These are phyloP conservation scores for Oryza punctata DNA, from an alignment of 176 grass and related monocot genomes.

Conservation along the genomic window DNA sequence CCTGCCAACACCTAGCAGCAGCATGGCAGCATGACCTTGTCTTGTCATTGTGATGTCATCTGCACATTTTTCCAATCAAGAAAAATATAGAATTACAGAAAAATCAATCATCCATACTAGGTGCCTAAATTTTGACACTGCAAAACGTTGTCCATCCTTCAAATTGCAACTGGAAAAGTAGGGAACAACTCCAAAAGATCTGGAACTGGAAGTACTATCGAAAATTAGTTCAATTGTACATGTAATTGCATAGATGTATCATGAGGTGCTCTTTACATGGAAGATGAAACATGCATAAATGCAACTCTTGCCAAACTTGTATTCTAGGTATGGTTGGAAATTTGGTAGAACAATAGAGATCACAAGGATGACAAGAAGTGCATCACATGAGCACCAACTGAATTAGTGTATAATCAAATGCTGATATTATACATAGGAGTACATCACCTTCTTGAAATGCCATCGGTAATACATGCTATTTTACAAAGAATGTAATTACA, in stretches of 20 bases:
- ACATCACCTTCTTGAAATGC: conserved; percentile 14
- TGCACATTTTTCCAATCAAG: conserved; percentile 4
- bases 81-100: background rate
- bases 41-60: background rate
- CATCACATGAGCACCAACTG: background rate
- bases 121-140: background rate
- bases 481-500: conserved; percentile 29
- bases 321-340: background rate
- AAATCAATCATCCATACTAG: conserved; percentile 18
- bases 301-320: conserved; percentile 12
- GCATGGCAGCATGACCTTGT: background rate
- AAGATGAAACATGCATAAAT: background rate
- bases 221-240: background rate
- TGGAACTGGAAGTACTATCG: background rate
- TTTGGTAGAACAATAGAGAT: background rate
- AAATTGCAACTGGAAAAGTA: conserved; percentile 23
- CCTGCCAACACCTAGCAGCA: background rate
- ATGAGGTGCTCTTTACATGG: conserved; percentile 12
- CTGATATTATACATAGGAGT: conserved; percentile 35
- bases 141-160: background rate
- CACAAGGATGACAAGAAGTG: conserved; percentile 6
- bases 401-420: conserved; percentile 20
- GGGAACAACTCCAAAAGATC: conserved; percentile 34
- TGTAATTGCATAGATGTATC: conserved; percentile 14
- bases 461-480: conserved; percentile 25